A percentile compares a stretch with the other conserved stretches of the same genome.
These are phyloP conservation scores for Beauveria asiatica DNA, from an alignment of 2,329 filamentous ascomycete species.

Conservation along the genomic window DNA sequence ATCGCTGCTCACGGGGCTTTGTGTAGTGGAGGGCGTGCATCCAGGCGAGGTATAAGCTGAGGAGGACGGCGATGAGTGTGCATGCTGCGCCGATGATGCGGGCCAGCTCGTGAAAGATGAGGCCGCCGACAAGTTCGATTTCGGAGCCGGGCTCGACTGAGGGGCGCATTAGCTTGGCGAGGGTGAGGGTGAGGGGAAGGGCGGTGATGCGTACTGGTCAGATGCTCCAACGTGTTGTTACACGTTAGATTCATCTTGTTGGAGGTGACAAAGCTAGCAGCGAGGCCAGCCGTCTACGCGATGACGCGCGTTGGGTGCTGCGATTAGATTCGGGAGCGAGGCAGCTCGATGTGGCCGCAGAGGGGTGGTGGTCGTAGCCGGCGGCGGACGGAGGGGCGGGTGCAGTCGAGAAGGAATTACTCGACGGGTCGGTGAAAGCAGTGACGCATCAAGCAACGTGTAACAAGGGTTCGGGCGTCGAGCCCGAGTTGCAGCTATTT, in stretches of 20 bases:
- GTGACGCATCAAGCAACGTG: too few species aligned
- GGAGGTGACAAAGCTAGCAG: not conserved
- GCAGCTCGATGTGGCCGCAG: too few species aligned
- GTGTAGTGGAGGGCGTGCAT: slow-evolving; percentile 54
- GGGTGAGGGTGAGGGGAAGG: not conserved
- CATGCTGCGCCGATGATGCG: slow-evolving; percentile 41
- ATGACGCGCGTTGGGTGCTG: not conserved
- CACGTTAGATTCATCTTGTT: slow-evolving; percentile 29
- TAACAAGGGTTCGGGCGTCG: too few species aligned
- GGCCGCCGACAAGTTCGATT: slow-evolving; percentile 33
- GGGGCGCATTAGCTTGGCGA: not conserved
- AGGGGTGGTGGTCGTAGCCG: too few species aligned
- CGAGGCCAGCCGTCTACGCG: not conserved
- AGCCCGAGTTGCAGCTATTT: too few species aligned
- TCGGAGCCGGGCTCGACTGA: slow-evolving; percentile 38
- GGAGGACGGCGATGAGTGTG: slow-evolving; percentile 40
- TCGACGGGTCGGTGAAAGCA: too few species aligned
- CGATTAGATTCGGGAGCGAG: too few species aligned
- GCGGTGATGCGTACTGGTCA: slow-evolving; percentile 27
- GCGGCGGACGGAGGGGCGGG: too few species aligned
- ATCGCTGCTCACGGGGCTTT: slow-evolving; percentile 50
- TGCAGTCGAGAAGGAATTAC: too few species aligned
- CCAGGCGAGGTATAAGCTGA: slow-evolving; percentile 49
- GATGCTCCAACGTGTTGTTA: slow-evolving; percentile 35
- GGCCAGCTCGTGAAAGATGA: slow-evolving; percentile 48